These are phyloP conservation scores for Cordyceps javanica DNA, from an alignment of 2,329 filamentous ascomycete genomes.

Conservation along the genomic window DNA sequence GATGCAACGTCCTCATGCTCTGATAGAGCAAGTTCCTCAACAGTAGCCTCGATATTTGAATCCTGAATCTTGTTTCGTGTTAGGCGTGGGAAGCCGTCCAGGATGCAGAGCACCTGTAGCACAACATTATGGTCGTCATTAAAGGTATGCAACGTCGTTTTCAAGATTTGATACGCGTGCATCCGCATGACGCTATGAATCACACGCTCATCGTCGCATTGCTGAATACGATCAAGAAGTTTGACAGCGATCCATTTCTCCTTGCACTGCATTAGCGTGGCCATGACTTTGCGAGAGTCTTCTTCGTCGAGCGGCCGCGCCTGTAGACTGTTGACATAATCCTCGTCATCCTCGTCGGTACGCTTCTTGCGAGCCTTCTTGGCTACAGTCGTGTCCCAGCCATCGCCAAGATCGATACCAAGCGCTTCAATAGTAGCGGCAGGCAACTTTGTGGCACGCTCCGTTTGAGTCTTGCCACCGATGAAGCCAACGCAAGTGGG, in stretches of 20 bases:
- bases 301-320: constrained; percentile 73
- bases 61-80: constrained; percentile 97
- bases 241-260: constrained; percentile 99
- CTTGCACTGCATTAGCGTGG: constrained; percentile 92
- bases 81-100: constrained; percentile 81
- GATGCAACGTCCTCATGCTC: constrained; percentile 70
- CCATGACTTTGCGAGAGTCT: constrained; percentile 91
- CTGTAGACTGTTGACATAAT: constrained; percentile 87
- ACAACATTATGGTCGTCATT: constrained; percentile 85
- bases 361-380: constrained; percentile 94
- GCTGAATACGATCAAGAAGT: constrained; percentile 80
- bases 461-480: constrained; percentile 95
- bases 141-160: constrained; percentile 78
- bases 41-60: constrained; percentile 83
- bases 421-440: constrained; percentile 88
- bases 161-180: constrained; percentile 95
- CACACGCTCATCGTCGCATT: constrained; percentile 78
- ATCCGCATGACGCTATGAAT: constrained; percentile 86
- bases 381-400: constrained; percentile 84
- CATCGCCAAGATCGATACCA: constrained; percentile 86
- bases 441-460: constrained; percentile 86
- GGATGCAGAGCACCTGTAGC: constrained; percentile 80
- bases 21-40: constrained; percentile 61
- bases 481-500: constrained; percentile 94
- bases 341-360: constrained; percentile 83